Percentiles rank a stretch among this genome's conserved stretches.
Evolutionary conservation across 208 protist genomes (phyloP).

Genomic region (Trypanosoma cruzi): DNA sequence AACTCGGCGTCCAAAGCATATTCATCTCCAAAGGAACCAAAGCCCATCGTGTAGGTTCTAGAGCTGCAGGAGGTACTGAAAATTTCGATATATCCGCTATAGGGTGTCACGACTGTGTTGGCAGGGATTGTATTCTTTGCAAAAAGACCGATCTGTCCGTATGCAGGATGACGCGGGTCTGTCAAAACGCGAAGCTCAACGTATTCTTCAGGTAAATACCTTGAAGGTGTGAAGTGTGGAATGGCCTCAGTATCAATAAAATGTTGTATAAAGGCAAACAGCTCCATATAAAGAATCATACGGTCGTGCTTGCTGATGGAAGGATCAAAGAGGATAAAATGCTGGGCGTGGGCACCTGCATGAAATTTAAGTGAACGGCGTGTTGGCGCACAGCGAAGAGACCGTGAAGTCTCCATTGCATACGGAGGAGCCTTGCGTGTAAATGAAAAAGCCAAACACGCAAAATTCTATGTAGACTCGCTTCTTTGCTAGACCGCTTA

Average conservation of each 20-base stretch:
- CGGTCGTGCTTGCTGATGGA: constrained; percentile 73
- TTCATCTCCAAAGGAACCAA: constrained; percentile 76
- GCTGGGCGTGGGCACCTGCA: constrained; percentile 40
- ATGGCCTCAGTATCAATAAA: constrained; percentile 49
- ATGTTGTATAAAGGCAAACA: constrained; percentile 50
- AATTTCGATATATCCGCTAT: constrained; percentile 84
- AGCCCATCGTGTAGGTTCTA: constrained; percentile 91
- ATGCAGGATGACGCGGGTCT: constrained; percentile 80
- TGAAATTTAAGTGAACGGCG: constrained; percentile 77
- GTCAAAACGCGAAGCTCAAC: constrained; percentile 84
- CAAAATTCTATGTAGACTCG: constrained; percentile 1
- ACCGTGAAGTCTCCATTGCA: constrained; percentile 14
- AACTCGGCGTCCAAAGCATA: constrained; percentile 91
- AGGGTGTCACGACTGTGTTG: constrained; percentile 80
- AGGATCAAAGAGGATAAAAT: constrained; percentile 82
- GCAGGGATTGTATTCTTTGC: constrained; percentile 61
- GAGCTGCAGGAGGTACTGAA: constrained; percentile 82
- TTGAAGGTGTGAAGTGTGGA: constrained; percentile 35
- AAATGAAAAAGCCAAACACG: constrained; percentile 1
- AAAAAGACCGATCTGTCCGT: constrained; percentile 86
- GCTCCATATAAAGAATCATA: constrained; percentile 62
- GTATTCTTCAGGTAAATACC: constrained; percentile 72
- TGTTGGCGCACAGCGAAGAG: constrained; percentile 52
- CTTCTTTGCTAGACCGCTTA: background rate
- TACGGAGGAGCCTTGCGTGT: background rate